These are phyloP conservation scores for Malus fusca DNA, from an alignment of 306 rosid genomes.

Conservation along the genomic window DNA sequence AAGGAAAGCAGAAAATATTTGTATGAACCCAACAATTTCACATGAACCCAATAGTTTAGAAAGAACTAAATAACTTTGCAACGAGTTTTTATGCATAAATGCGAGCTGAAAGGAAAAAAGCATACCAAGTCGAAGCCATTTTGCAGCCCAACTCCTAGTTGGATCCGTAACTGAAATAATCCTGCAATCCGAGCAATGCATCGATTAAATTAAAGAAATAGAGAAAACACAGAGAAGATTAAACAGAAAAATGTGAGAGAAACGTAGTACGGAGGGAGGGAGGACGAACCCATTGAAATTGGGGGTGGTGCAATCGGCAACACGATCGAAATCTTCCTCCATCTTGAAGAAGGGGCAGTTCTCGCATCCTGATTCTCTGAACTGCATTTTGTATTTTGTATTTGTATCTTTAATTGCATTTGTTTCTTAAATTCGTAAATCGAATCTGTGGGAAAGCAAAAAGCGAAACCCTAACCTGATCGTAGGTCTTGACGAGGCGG, in stretches of 20 bases:
- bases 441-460: background rate
- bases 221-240: background rate
- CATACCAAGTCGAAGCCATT: constrained; percentile 88
- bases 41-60: background rate
- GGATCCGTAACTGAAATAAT: constrained; percentile 95
- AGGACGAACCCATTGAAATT: constrained; percentile 75
- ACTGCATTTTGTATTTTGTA: constrained; percentile 25
- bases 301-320: constrained; percentile 87
- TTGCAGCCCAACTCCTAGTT: constrained; percentile 82
- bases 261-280: background rate
- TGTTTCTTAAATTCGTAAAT: background rate
- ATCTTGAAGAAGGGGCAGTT: constrained; percentile 89
- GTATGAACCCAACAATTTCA: too few relatives aligned
- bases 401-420: background rate
- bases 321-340: constrained; percentile 90
- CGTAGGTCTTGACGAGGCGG: constrained; percentile 96
- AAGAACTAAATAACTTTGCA: too few relatives aligned
- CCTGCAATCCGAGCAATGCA: constrained; percentile 22
- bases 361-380: constrained; percentile 89
- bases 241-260: background rate
- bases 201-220: too few relatives aligned
- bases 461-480: constrained; percentile 46
- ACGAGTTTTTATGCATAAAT: too few relatives aligned
- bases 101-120: background rate
- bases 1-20: background rate